Base-by-base conservation (phyloP, 2,329 filamentous ascomycete species). In the Podosphaera fusca region DNA sequence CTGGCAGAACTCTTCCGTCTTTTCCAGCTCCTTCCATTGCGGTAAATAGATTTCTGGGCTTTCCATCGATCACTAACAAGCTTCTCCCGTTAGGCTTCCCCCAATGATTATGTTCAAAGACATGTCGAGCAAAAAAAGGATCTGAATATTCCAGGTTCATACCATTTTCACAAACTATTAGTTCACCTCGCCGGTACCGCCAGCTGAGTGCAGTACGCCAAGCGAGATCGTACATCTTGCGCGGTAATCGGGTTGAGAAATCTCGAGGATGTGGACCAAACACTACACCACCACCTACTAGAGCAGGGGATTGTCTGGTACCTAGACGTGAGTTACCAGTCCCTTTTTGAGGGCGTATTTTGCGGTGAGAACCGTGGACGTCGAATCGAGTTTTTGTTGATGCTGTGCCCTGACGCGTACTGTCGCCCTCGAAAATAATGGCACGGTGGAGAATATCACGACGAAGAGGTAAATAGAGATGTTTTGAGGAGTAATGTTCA, bases 161-260 rank as follows among this genome's bases (percentile, higher is more conserved):
- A 46, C 80, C 78, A 65, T 87, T 83, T 66, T 90, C 82, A 64
- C 92, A 82, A 47, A 98, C 80, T 62, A 95, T 74, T 65, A 98
- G 73, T 73, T 96, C 87, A 54, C 89, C 92, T 62, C 82, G 80
- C 62, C 83, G 77, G 71, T 92, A 96, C 59, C 92, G 81, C 73
- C 95, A 94, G 66, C 85, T 92, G 62, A 98, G 76, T 9, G 92
- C 92, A 49, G 85, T 96, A 67, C 92, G 81, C 87, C 87, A 96
- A 8, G 92, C 92, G 64, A 94, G 76, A 70, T 96, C 89, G 73
- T 98, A 98, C 53, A 95, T 80, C 73, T 96, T 96, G 67, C 78
- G 77, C 64, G 84, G 88, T 57, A 98, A 75, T 14, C 78, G 77
- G 30, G 89, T 94, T 59, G 80, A 79, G 67, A 98, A 98, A 72